phyloP scores from a whole-genome alignment of 1,139 yeast genomes.

The Magnusiomyces ingens region DNA sequence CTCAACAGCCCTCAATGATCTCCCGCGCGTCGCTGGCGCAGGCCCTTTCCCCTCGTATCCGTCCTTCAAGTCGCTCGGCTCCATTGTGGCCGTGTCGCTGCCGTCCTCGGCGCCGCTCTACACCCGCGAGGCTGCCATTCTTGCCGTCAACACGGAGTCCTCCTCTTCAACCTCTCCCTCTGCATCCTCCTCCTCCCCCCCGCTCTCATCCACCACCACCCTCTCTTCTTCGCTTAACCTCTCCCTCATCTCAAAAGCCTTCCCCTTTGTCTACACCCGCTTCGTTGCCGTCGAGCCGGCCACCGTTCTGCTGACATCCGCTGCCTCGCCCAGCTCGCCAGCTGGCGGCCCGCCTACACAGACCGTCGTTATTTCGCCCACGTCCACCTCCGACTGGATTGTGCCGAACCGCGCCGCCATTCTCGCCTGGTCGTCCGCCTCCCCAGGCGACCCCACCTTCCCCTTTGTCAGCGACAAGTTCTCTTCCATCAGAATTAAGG shows the following conservation, averaged over 20 bases:
- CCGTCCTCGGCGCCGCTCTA: slow-evolving; percentile 1
- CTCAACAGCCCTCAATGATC: not conserved
- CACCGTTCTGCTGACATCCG: not conserved
- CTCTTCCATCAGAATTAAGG: not conserved
- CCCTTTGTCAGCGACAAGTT: not conserved
- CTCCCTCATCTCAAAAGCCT: not conserved
- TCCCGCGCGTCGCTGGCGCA: slow-evolving; percentile 1
- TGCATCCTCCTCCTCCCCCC: not conserved
- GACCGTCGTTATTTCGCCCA: not conserved
- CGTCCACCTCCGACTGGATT: not conserved
- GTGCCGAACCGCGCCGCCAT: not conserved
- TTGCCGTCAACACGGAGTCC: not conserved
- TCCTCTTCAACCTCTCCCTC: not conserved
- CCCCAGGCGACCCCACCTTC: not conserved
- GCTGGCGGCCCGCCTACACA: not conserved
- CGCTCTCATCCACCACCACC: not conserved
- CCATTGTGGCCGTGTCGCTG: not conserved
- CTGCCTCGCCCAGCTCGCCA: not conserved
- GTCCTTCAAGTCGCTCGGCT: not conserved
- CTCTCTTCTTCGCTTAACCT: not conserved
- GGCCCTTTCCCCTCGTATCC: slow-evolving; percentile 6
- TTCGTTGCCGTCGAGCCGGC: not conserved
- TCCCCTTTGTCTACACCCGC: not conserved
- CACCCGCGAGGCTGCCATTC: not conserved
- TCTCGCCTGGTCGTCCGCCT: not conserved